Evolutionary conservation across 768 basidiomycete genomes (phyloP).

Genomic region (Terana coerulea): DNA sequence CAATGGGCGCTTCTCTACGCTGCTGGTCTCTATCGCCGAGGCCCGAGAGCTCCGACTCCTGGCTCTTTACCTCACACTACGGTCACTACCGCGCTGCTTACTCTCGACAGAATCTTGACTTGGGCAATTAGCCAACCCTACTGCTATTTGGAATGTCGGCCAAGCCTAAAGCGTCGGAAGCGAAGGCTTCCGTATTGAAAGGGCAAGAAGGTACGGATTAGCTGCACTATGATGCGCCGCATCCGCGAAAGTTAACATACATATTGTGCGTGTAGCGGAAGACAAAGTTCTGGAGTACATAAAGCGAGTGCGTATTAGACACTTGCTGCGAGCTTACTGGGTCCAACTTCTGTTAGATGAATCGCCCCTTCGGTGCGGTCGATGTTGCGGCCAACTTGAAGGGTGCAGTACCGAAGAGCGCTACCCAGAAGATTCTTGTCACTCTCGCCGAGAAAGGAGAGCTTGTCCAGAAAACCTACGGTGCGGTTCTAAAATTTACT

Average conservation of each 20-base stretch:
- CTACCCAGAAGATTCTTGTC: slow-evolving; percentile 79
- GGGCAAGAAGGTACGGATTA: slow-evolving; percentile 59
- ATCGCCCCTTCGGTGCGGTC: slow-evolving; percentile 90
- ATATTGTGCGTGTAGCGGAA: slow-evolving; percentile 46
- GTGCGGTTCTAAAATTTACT: slow-evolving; percentile 34
- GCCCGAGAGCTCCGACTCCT: too few species aligned
- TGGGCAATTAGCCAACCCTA: too few species aligned
- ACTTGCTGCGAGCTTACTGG: background rate
- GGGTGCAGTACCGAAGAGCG: slow-evolving; percentile 79
- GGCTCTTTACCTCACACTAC: too few species aligned
- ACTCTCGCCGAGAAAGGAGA: slow-evolving; percentile 83
- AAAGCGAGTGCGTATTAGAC: slow-evolving; percentile 49
- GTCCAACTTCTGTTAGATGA: slow-evolving; percentile 59
- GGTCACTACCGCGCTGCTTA: too few species aligned
- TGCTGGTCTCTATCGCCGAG: too few species aligned
- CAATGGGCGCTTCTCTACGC: too few species aligned
- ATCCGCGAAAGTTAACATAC: background rate
- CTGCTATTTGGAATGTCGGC: too few species aligned
- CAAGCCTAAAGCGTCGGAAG: slow-evolving; percentile 24
- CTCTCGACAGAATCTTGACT: too few species aligned
- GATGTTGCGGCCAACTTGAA: slow-evolving; percentile 91
- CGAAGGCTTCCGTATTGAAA: slow-evolving; percentile 50
- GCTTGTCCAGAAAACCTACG: slow-evolving; percentile 80
- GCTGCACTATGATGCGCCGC: background rate
- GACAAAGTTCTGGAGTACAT: slow-evolving; percentile 76